Conservation (phyloP, 306 rosid species). For the Cicer chorassanicum region DNA sequence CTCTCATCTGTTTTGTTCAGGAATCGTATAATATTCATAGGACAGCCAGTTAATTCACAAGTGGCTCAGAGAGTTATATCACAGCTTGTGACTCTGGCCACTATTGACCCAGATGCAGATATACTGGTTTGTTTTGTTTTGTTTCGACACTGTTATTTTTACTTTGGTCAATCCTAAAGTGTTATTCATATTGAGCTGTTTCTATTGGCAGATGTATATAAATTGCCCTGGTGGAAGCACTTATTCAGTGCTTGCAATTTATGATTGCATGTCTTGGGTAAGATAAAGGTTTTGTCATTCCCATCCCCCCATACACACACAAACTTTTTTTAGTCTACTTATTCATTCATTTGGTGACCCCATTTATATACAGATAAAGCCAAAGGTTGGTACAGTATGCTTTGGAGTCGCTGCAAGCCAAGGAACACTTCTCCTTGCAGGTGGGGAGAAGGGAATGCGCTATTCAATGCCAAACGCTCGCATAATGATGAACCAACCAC, state of each 20-base stretch:
- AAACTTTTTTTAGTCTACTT: background rate
- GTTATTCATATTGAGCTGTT: constrained; percentile 39
- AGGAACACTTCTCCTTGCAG: constrained; percentile 97
- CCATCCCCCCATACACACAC: background rate
- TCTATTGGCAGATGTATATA: constrained; percentile 69
- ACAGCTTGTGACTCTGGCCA: constrained; percentile 91
- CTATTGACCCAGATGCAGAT: constrained; percentile 79
- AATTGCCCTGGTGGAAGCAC: constrained; percentile 98
- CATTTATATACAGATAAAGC: constrained; percentile 77
- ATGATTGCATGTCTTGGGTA: constrained; percentile 99
- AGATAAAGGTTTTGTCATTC: constrained; percentile 31
- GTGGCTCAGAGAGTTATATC: constrained; percentile 98
- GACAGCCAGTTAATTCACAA: constrained; percentile 80
- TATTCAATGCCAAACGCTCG: constrained; percentile 97
- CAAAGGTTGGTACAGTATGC: constrained; percentile 93
- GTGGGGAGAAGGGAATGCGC: constrained; percentile 99
- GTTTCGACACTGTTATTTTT: constrained; percentile 26
- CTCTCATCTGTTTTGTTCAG: constrained; percentile 84
- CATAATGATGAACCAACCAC: constrained; percentile 97
- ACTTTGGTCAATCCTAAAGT: background rate
- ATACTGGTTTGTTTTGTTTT: constrained; percentile 66
- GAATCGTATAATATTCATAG: constrained; percentile 91
- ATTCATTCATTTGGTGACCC: constrained; percentile 27
- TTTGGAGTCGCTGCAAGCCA: constrained; percentile 98
- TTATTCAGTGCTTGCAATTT: constrained; percentile 87